A percentile compares a stretch with the other conserved stretches of the same genome.
phyloP scores from a whole-genome alignment of 495 filamentous ascomycete species.

The Aspergillus ellipticus region DNA sequence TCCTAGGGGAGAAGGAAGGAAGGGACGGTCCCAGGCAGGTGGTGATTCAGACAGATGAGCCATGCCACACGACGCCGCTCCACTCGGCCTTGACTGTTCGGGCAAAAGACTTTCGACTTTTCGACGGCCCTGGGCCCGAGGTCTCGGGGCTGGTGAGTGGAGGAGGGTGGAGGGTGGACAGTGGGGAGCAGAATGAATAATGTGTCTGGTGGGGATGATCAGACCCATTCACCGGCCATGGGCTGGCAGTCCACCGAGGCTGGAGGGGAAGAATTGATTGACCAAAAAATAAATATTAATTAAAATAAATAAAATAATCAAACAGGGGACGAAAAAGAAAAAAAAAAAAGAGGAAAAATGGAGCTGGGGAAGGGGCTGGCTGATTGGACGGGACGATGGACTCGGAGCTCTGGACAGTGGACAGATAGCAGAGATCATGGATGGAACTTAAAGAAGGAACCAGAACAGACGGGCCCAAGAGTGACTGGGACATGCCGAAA shows the following conservation, averaged over 20 bases:
- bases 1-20: conserved; percentile 11
- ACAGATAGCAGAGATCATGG: conserved; percentile 5
- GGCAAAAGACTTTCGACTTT: conserved; percentile 4
- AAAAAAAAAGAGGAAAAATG: conserved; percentile 2
- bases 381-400: conserved; percentile 12
- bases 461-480: conserved; percentile 5
- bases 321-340: not conserved
- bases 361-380: not conserved
- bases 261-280: not conserved
- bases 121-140: conserved; percentile 6
- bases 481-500: conserved; percentile 19
- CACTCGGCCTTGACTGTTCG: too few relatives aligned
- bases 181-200: conserved; percentile 7
- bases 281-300: not conserved
- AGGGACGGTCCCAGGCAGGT: conserved; percentile 3
- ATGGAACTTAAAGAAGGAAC: conserved; percentile 6
- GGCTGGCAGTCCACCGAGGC: conserved; percentile 1
- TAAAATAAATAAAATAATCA: not conserved
- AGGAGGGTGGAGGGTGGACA: not conserved
- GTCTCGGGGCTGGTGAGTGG: not conserved
- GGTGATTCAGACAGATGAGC: conserved; percentile 31
- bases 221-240: conserved; percentile 14
- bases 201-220: conserved; percentile 23
- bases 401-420: conserved; percentile 6
- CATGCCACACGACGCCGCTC: conserved; percentile 19